Evolutionary conservation across 371 early-diverging fungal species (phyloP).

Genomic region (Mucor indicus): DNA sequence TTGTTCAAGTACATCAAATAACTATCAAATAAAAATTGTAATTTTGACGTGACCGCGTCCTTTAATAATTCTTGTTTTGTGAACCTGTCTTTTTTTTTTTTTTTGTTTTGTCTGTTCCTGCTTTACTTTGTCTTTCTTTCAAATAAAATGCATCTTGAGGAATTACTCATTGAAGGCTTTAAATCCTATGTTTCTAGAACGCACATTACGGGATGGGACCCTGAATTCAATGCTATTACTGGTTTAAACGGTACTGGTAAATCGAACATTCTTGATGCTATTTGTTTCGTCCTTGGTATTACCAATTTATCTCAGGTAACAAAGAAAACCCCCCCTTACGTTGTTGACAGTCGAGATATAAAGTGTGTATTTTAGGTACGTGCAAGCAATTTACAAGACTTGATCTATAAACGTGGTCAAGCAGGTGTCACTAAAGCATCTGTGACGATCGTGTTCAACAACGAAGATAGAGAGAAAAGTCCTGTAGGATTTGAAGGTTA

Average conservation of each 20-base stretch:
- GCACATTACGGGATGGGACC: slow-evolving; percentile 94
- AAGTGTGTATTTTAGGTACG: slow-evolving; percentile 67
- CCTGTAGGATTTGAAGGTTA: slow-evolving; percentile 92
- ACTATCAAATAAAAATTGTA: too few relatives aligned
- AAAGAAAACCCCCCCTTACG: not conserved
- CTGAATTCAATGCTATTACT: slow-evolving; percentile 98
- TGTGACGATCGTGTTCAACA: slow-evolving; percentile 96
- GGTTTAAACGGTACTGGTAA: slow-evolving; percentile 99
- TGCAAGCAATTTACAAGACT: slow-evolving; percentile 91
- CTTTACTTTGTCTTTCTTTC: too few relatives aligned
- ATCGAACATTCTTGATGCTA: slow-evolving; percentile 98
- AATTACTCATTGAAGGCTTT: slow-evolving; percentile 96
- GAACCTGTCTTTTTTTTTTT: too few relatives aligned
- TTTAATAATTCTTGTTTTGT: too few relatives aligned
- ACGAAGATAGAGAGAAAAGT: slow-evolving; percentile 78
- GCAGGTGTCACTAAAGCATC: slow-evolving; percentile 96
- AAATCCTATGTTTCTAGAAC: slow-evolving; percentile 96
- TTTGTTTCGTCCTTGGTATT: slow-evolving; percentile 99
- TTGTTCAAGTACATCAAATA: too few relatives aligned
- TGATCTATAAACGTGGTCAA: slow-evolving; percentile 97
- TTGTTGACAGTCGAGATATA: not conserved
- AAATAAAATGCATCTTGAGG: slow-evolving; percentile 97
- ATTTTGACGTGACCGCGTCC: too few relatives aligned
- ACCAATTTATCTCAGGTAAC: slow-evolving; percentile 80
- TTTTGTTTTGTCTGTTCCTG: too few relatives aligned